Evolutionary conservation across 805 yeast genomes (phyloP).

Genomic region (Metschnikowia arizonensis): DNA sequence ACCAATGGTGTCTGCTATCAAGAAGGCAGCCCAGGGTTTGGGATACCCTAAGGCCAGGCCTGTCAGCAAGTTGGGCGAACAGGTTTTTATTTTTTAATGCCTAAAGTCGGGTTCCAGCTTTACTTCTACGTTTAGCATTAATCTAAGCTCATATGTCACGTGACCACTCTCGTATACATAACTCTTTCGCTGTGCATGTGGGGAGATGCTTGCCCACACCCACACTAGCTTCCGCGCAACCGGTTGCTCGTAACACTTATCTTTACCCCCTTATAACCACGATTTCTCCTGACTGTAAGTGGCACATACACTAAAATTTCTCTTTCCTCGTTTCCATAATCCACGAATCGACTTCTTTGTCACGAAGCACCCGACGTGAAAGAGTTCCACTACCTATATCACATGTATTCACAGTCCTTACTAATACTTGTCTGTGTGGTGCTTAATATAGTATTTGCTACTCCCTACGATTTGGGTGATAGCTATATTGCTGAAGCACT

Average conservation of each 20-base stretch:
- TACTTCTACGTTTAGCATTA: background rate
- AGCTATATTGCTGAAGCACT: conserved; percentile 24
- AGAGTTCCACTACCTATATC: background rate
- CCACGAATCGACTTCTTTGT: too few relatives aligned
- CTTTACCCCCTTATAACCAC: background rate
- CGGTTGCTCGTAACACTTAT: background rate
- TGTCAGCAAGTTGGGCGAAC: conserved; percentile 84
- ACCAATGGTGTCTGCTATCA: conserved; percentile 81
- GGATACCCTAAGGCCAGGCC: conserved; percentile 86
- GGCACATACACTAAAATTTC: background rate
- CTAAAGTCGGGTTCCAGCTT: background rate
- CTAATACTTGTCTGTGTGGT: conserved; percentile 3
- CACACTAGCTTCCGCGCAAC: background rate
- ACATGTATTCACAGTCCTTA: background rate
- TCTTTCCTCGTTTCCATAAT: background rate
- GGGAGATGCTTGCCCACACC: background rate
- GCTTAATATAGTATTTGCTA: conserved; percentile 10
- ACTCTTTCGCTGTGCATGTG: background rate
- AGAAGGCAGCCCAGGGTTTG: conserved; percentile 67
- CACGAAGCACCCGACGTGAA: too few relatives aligned
- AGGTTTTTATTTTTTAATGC: conserved; percentile 76
- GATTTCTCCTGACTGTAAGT: background rate
- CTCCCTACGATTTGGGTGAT: conserved; percentile 16
- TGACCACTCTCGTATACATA: background rate
- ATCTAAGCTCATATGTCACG: background rate